Base-by-base conservation (phyloP, 1,284 basidiomycete genomes). In the Ceratobasidium theobromae region DNA sequence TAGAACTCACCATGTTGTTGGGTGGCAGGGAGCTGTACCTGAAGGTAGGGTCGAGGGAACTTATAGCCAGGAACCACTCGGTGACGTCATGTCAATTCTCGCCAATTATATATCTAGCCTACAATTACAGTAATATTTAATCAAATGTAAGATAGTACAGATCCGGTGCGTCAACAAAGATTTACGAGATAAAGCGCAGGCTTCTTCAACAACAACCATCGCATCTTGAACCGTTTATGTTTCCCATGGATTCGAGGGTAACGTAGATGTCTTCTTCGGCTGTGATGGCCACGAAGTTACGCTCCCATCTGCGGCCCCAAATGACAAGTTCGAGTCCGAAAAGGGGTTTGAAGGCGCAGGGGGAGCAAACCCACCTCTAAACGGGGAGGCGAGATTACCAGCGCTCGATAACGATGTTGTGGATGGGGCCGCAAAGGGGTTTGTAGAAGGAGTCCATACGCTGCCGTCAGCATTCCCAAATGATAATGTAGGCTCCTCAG, bases 211-310 rank as follows among this genome's bases (percentile, higher is more conserved):
- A 35, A 49, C 25, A 8, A 27, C 43, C 5, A 21, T 5, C 12
- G 18, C 18, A 8, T 9, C 18, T 21, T 21, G n/a, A n/a, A 5
- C 12, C 35, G 16, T 16, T 45, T 25, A 67, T n/a, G 55, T 67
- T n/a, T 67, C 46, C 66, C 66, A 67, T 21, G 66, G 66, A 23
- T 67, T 67, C 8, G 54, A 23, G 5, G 66, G 49, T 30, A 58
- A 32, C 8, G 33, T 28, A 3, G 66, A 30, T 49, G 32, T 52
- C 27, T 64, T 67, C 49, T 49, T 60, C 18, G 66, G 66, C 32
- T 49, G 35, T 6, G 66, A 48, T 25, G 66, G 48, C 66, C 66
- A 67, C 12, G 66, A 21, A 4, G 45, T 53, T 4, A 67, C 40
- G 23, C 27, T 49, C 16, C 65, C 68, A 30, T 69, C 68, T 5